Evolutionary conservation across 306 rosid species (phyloP).

Genomic region (Albizia julibrissin): DNA sequence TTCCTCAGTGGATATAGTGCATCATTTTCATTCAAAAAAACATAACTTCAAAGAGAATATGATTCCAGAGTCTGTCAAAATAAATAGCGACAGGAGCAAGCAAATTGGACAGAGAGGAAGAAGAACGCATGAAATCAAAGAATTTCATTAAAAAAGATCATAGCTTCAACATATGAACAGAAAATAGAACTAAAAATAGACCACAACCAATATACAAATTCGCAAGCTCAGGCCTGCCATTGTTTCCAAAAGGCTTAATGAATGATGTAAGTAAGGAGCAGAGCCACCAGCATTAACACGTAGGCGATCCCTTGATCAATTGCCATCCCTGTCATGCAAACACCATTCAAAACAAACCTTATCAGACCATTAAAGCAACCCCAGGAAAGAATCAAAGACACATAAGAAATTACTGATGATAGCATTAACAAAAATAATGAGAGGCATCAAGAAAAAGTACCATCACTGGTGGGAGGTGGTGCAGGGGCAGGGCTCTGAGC

Average conservation of each 20-base stretch:
- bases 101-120: not conserved
- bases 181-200: not conserved
- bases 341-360: not conserved
- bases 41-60: not conserved
- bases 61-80: not conserved
- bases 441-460: constrained; percentile 32
- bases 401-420: not conserved
- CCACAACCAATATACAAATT: constrained; percentile 26
- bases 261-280: constrained; percentile 61
- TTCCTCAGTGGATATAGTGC: not conserved
- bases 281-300: constrained; percentile 48
- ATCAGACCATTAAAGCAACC: constrained; percentile 19
- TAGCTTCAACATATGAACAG: constrained; percentile 30
- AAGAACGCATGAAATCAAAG: constrained; percentile 15
- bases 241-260: constrained; percentile 41
- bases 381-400: constrained; percentile 16
- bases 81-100: not conserved
- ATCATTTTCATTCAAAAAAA: not conserved
- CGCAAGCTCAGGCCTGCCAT: constrained; percentile 8
- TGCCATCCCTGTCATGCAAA: constrained; percentile 42
- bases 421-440: not conserved
- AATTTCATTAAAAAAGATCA: constrained; percentile 43
- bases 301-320: constrained; percentile 55
- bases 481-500: constrained; percentile 65
- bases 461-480: constrained; percentile 73